Evolutionary conservation across 1,284 basidiomycete genomes (phyloP), one percentile per base, ranked within the genome.

Genomic region (Heterobasidion occidentale): DNA sequence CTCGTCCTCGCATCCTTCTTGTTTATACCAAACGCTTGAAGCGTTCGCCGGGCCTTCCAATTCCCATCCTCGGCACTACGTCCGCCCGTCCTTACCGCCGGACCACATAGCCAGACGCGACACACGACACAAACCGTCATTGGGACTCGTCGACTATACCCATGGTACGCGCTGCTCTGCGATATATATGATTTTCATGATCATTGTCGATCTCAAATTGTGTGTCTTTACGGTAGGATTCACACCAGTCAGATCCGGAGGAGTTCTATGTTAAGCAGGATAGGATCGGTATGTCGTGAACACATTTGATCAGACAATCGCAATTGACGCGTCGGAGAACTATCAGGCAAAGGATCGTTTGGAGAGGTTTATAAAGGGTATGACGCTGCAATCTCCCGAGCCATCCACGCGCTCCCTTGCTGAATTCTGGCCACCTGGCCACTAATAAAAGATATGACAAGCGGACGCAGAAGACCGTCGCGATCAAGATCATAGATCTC

Each of bases 401-500:
- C 27, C 50, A n/a, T 36, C 50, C 45, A 48, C 35, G n/a, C 55
- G 49, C 49, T 53, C 46, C 34, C 36, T 54, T 33, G 17, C 55
- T 27, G 27, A 27, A 27, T 27, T 6, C 27, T 27, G 27, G 27
- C 27, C 27, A 27, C 27, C 27, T 27, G 27, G 27, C 27, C 27
- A 27, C 27, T 27, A 27, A 12, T 59, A 45, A 20, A 64, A 93
- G 94, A 58, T 96, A 91, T 65, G 93, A 97, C 74, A 93, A 92
- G 69, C 83, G 92, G 56, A 95, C 92, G 35, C 88, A 92, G 68
- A 88, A 89, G 72, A 94, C 94, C 1, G 94, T 97, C 38, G 94
- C 94, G 46, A 97, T 98, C 77, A 98, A 98, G 83, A 95, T 98
- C 63, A 98, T 99, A 70, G 94, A 99, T 76, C 83, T 99, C 42